Evolutionary conservation across 805 yeast species (phyloP).

Genomic region (Candida broadrunensis): DNA sequence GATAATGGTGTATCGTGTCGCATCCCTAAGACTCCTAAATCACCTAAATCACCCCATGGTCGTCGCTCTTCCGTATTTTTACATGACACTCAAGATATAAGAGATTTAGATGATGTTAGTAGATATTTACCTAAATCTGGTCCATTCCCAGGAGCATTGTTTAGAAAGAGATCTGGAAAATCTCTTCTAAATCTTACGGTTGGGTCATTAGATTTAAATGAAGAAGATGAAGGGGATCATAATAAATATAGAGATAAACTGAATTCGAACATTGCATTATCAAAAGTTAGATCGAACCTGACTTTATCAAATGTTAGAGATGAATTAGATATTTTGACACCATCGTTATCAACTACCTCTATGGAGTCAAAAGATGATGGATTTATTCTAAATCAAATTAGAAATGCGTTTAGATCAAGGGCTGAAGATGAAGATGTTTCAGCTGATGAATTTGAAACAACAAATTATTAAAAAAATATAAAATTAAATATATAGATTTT

Average conservation of each 20-base stretch:
- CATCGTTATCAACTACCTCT: conserved; percentile 23
- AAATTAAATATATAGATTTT: not conserved
- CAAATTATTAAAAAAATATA: conserved; percentile 9
- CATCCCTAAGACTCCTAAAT: conserved; percentile 40
- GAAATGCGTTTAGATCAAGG: conserved; percentile 27
- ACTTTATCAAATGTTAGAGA: conserved; percentile 9
- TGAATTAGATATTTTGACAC: conserved; percentile 15
- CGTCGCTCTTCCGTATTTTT: conserved; percentile 22
- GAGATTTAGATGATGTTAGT: conserved; percentile 26
- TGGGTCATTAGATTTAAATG: conserved; percentile 62
- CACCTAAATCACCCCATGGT: conserved; percentile 12
- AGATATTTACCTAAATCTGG: conserved; percentile 44
- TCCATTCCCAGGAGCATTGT: conserved; percentile 52
- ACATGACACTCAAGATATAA: conserved; percentile 15
- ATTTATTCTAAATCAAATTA: conserved; percentile 31
- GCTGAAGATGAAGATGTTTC: conserved; percentile 42
- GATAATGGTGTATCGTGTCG: conserved; percentile 77
- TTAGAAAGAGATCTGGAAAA: conserved; percentile 71
- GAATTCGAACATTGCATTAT: not conserved
- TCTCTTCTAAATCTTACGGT: conserved; percentile 68
- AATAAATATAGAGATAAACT: conserved; percentile 1
- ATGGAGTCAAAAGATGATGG: conserved; percentile 25
- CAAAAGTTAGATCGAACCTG: too few species aligned
- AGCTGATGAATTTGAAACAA: conserved; percentile 59
- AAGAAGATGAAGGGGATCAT: conserved; percentile 44